Percentiles rank a stretch among this genome's conserved stretches.
These are phyloP conservation scores for Cadophora sp. DNA, from an alignment of 2,329 filamentous ascomycete species.

Conservation along the genomic window DNA sequence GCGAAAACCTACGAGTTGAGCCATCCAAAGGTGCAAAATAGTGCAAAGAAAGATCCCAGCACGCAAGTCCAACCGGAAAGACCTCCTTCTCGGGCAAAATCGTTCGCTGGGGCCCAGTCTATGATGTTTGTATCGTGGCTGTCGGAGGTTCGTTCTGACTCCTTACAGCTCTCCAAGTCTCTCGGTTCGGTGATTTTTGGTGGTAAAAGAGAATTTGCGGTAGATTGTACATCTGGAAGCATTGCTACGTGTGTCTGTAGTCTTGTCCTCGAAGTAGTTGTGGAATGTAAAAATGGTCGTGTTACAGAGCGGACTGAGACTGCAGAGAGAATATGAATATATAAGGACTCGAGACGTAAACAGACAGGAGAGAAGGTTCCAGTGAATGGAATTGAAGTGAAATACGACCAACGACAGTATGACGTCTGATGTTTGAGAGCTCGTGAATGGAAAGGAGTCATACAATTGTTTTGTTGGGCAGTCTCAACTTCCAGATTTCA, in stretches of 20 bases:
- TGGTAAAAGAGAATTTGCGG: not conserved
- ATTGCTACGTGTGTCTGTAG: not conserved
- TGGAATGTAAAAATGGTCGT: not conserved
- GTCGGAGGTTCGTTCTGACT: not conserved
- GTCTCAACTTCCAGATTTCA: not conserved
- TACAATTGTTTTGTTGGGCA: not conserved
- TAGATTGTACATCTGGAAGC: not conserved
- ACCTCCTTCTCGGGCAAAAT: constrained; percentile 57
- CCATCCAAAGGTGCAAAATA: constrained; percentile 57
- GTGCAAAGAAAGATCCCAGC: constrained; percentile 50
- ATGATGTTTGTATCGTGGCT: not conserved
- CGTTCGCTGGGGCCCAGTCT: not conserved
- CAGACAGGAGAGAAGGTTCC: not conserved
- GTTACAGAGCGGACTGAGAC: not conserved
- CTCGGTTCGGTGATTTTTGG: not conserved
- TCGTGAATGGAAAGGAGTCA: not conserved
- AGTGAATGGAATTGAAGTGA: not conserved
- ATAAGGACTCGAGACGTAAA: not conserved
- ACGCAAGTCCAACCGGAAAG: constrained; percentile 62
- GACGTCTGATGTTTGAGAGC: too few species aligned
- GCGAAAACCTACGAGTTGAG: constrained; percentile 47
- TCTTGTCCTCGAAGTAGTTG: not conserved
- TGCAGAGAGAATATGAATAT: not conserved
- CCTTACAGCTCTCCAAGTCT: constrained; percentile 15
- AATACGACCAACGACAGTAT: not conserved